Evolutionary conservation across 495 filamentous ascomycete species (phyloP).

Genomic region (Poronia punctata): DNA sequence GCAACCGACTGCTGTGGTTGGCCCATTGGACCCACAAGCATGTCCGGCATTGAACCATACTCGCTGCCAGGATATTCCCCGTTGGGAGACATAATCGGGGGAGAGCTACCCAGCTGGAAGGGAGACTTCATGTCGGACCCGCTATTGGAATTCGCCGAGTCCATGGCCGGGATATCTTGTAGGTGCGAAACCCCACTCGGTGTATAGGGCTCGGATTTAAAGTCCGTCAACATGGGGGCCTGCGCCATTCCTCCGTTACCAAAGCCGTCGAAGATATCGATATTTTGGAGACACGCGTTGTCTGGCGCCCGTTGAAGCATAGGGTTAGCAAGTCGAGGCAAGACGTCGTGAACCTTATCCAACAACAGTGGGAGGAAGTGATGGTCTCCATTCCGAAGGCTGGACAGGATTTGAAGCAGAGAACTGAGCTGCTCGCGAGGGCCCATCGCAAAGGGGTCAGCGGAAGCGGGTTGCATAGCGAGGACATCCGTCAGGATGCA

Average conservation of each 20-base stretch:
- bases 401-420: constrained; percentile 57
- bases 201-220: constrained; percentile 25
- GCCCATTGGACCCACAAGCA: constrained; percentile 39
- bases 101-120: constrained; percentile 33
- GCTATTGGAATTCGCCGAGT: constrained; percentile 30
- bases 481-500: constrained; percentile 69
- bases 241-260: constrained; percentile 45
- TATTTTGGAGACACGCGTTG: constrained; percentile 32
- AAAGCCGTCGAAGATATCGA: constrained; percentile 55
- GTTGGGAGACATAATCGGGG: constrained; percentile 38
- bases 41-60: constrained; percentile 39
- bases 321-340: constrained; percentile 52
- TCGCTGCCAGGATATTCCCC: constrained; percentile 30
- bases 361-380: constrained; percentile 66
- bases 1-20: constrained; percentile 25
- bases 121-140: constrained; percentile 40
- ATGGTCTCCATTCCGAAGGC: constrained; percentile 61
- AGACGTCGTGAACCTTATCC: constrained; percentile 58
- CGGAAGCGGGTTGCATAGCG: constrained; percentile 52
- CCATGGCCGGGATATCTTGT: constrained; percentile 31
- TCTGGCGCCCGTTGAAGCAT: constrained; percentile 50
- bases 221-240: constrained; percentile 26
- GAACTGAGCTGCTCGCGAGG: constrained; percentile 69
- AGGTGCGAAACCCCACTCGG: constrained; percentile 29
- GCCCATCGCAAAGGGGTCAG: constrained; percentile 53